Percentiles rank a stretch among this genome's conserved stretches.
phyloP scores from a whole-genome alignment of 2,329 filamentous ascomycete genomes.

The Pseudocercospora crystallina region DNA sequence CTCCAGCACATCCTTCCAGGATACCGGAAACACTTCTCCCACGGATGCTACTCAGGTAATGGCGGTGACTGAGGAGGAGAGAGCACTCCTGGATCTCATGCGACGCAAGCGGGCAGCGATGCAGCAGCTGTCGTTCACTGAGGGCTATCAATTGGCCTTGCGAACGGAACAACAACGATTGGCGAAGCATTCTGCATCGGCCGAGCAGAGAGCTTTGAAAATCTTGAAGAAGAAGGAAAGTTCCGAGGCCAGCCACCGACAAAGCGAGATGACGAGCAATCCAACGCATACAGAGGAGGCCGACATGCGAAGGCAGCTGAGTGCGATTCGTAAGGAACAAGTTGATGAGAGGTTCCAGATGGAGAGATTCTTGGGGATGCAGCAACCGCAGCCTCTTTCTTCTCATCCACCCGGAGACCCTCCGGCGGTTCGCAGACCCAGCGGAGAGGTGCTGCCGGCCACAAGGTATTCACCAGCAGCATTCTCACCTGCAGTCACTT shows the following conservation, averaged over 20 bases:
- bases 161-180: slow-evolving; percentile 35
- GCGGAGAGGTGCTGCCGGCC: slow-evolving; percentile 20
- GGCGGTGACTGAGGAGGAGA: slow-evolving; percentile 52
- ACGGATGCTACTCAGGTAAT: slow-evolving; percentile 34
- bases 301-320: slow-evolving; percentile 26
- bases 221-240: slow-evolving; percentile 23
- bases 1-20: slow-evolving; percentile 8
- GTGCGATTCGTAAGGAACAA: slow-evolving; percentile 29
- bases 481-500: slow-evolving; percentile 4
- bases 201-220: slow-evolving; percentile 26
- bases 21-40: slow-evolving; percentile 1
- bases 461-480: slow-evolving; percentile 20
- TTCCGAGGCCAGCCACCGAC: slow-evolving; percentile 11
- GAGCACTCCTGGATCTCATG: slow-evolving; percentile 51
- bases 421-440: slow-evolving; percentile 11
- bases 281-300: slow-evolving; percentile 10
- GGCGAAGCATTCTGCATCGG: slow-evolving; percentile 20
- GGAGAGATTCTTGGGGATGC: slow-evolving; percentile 29
- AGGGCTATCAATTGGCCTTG: slow-evolving; percentile 38
- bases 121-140: slow-evolving; percentile 41
- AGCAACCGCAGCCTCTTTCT: slow-evolving; percentile 17
- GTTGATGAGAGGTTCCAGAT: slow-evolving; percentile 31
- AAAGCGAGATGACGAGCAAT: slow-evolving; percentile 16
- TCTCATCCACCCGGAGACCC: slow-evolving; percentile 18
- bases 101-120: slow-evolving; percentile 50